A percentile compares a stretch with the other conserved stretches of the same genome.
Conservation (phyloP, 2,329 filamentous ascomycete genomes). For the Stagonosporopsis chrysanthemi region DNA sequence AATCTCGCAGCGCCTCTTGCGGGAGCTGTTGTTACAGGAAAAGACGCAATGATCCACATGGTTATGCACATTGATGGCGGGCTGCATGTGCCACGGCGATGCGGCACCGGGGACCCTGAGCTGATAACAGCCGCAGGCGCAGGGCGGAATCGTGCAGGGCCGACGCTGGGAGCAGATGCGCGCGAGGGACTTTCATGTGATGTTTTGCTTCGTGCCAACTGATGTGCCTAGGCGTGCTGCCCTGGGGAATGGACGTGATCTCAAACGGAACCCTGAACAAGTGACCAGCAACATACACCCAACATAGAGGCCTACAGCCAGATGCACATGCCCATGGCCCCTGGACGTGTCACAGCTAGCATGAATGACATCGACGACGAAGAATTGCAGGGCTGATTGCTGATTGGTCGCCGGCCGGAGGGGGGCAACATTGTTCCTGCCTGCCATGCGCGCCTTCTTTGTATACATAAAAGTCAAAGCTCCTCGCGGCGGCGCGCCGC, state of each 20-base stretch:
- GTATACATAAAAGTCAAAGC: slow-evolving; percentile 21
- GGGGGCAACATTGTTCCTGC: slow-evolving; percentile 15
- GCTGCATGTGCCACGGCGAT: slow-evolving; percentile 25
- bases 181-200: slow-evolving; percentile 20
- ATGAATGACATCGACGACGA: slow-evolving; percentile 5
- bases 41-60: slow-evolving; percentile 31
- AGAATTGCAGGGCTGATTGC: neutral
- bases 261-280: slow-evolving; percentile 5
- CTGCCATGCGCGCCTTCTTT: slow-evolving; percentile 5
- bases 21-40: slow-evolving; percentile 33
- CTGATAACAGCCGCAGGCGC: slow-evolving; percentile 20
- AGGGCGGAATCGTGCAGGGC: slow-evolving; percentile 8
- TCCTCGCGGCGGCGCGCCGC: slow-evolving; percentile 12
- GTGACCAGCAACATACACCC: slow-evolving; percentile 6
- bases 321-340: slow-evolving; percentile 8
- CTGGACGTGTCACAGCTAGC: neutral
- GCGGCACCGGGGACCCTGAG: slow-evolving; percentile 19
- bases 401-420: slow-evolving; percentile 12
- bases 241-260: slow-evolving; percentile 1
- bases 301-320: slow-evolving; percentile 12
- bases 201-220: slow-evolving; percentile 11
- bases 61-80: slow-evolving; percentile 21
- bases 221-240: slow-evolving; percentile 11
- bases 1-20: slow-evolving; percentile 24
- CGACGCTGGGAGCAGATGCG: slow-evolving; percentile 1